A percentile compares a stretch with the other conserved stretches of the same genome.
Evolutionary conservation across 371 early-diverging fungal species (phyloP).

Genomic region (Mortierella sp.): DNA sequence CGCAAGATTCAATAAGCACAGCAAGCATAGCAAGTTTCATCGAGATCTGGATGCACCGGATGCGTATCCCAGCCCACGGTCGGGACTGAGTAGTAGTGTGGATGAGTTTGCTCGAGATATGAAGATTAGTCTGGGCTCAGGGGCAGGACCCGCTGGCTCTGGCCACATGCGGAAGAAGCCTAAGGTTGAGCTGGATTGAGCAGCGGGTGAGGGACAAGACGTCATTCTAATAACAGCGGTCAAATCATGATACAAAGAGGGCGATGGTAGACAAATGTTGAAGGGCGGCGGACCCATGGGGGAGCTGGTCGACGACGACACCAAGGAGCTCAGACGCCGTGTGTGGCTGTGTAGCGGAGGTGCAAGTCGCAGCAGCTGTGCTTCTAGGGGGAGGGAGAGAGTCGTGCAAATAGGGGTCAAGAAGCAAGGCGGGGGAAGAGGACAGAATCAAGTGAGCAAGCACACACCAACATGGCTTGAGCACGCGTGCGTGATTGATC

Average conservation of each 20-base stretch:
- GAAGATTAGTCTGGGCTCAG: slow-evolving; percentile 14
- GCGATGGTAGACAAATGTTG: no score
- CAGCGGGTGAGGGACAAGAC: not conserved
- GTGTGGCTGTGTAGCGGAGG: no score
- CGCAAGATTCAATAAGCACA: slow-evolving; percentile 16
- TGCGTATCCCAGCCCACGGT: slow-evolving; percentile 41
- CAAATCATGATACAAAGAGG: no score
- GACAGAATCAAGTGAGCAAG: no score
- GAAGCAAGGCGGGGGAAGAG: not conserved
- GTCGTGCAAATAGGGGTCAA: no score
- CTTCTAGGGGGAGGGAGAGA: no score
- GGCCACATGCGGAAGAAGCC: slow-evolving; percentile 40
- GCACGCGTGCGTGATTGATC: no score
- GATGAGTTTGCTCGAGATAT: slow-evolving; percentile 49
- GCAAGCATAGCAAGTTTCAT: slow-evolving; percentile 31
- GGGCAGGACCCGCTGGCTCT: slow-evolving; percentile 16
- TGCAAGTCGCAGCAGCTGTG: no score
- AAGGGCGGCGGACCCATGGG: no score
- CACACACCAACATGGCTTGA: no score
- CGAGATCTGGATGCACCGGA: slow-evolving; percentile 53
- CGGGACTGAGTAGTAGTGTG: slow-evolving; percentile 23
- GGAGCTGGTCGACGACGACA: no score
- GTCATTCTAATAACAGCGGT: not conserved
- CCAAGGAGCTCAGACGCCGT: no score
- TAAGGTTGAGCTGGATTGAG: slow-evolving; percentile 22